Evolutionary conservation across 768 basidiomycete species (phyloP), one percentile per base, ranked within the genome.

Genomic region (Galerina sulciceps): DNA sequence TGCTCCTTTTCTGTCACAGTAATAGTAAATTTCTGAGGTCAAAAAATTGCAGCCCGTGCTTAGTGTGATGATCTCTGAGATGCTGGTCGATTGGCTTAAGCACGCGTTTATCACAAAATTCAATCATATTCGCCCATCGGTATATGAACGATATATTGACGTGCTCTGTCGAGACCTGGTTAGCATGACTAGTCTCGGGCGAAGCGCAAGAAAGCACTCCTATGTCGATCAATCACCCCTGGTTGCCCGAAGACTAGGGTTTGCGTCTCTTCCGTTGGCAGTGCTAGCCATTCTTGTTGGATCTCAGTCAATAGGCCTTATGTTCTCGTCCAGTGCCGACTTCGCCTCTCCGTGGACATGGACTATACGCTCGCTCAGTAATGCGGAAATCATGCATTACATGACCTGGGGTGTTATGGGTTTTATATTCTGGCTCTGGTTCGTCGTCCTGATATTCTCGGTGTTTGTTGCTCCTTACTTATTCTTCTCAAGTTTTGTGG

Each of bases 21-120:
- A 14, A 43, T 17, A 48, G 15, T 10, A 31, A 4, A 41, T 22
- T 22, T 48, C 4, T 55, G 26, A 31, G 26, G 26, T 31, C 26
- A 31, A 31, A 31, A 31, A 31, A 31, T 26, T 36, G 15, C 66
- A 97, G 95, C 97, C 97, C 18, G 94, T 96, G 1, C 64, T 98
- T 49, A 91, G 92, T 2, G 97, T 99, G 3, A 81, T 99, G 72
- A 68, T 87, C 4, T 96, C 94, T 2, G 97, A 99, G 72, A 91
- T 93, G 83, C 72, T 91, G 11, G 97, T 99, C 10, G 97, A 99
- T 71, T 99, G 96, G 96, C 81, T 99, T 50, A 99, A 99, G 72
- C 97, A 99, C 68, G 96, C 96, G 10, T 99, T 99, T 76, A 99
- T 99, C 67, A 96, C 96, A 50, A 99, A 99, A 73, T 99, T 99